Conservation (phyloP, 2,329 filamentous ascomycete species). For the Pseudocercospora vitis region DNA sequence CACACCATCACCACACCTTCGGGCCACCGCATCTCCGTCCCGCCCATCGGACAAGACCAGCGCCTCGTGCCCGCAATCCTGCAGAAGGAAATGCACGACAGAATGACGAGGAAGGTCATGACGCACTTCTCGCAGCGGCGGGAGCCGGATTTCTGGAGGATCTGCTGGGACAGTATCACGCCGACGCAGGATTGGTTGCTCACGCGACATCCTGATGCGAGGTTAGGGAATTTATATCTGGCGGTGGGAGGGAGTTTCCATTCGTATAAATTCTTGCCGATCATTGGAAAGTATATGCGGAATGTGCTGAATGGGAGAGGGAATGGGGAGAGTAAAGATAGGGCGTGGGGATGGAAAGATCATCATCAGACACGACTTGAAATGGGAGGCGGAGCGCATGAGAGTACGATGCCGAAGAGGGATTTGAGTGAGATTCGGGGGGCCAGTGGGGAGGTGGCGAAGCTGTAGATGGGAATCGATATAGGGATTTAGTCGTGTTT, state of each 20-base stretch:
- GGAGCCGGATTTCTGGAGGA: conserved; percentile 43
- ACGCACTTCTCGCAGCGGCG: conserved; percentile 37
- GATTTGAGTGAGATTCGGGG: conserved; percentile 16
- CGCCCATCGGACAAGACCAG: conserved; percentile 33
- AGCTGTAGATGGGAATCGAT: background rate
- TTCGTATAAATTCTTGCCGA: conserved; percentile 55
- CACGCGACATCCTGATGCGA: conserved; percentile 50
- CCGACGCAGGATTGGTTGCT: conserved; percentile 64
- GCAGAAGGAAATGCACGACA: conserved; percentile 19
- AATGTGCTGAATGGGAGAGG: conserved; percentile 42
- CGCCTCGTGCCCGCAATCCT: conserved; percentile 18
- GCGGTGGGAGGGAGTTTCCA: conserved; percentile 65
- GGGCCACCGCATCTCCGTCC: conserved; percentile 55
- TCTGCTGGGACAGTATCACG: conserved; percentile 62
- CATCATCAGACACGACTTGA: background rate
- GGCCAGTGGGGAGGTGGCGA: background rate
- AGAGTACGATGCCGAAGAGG: conserved; percentile 23
- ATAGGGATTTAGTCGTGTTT: no score
- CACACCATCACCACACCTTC: conserved; percentile 52
- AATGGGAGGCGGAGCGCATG: conserved; percentile 22
- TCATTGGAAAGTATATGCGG: conserved; percentile 60
- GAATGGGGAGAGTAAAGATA: conserved; percentile 42
- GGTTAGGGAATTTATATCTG: conserved; percentile 56
- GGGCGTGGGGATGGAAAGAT: conserved; percentile 26
- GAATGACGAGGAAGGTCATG: conserved; percentile 32